Base-by-base conservation (phyloP, 2,329 filamentous ascomycete species). In the Diplodia seriata region DNA sequence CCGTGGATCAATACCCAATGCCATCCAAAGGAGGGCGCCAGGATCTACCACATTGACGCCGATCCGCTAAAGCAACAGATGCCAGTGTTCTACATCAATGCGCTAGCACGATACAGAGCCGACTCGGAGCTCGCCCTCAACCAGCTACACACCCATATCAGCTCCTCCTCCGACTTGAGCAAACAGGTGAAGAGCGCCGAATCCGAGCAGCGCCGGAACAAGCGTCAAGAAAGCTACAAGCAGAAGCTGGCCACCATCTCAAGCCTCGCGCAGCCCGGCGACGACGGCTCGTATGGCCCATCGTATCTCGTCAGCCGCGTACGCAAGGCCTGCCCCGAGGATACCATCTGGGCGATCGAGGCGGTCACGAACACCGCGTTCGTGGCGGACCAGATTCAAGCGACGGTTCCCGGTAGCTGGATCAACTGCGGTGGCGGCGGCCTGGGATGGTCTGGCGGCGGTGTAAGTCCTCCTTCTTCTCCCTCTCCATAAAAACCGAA, bases 1-100 rank as follows among this genome's bases (percentile, higher is more conserved):
- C 94, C 94, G 0, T 97, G 93, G 93, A 93, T 97, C 67, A 89
- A 90, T n/a, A 95, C 92, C 0, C 87, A 88, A 69, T 89, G 86
- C 79, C 84, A 84, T 55, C 89, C 89, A 0, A 83, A 81, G 3
- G 77, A 81, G 1, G 79, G 81, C 7, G 85, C 88, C 2, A 87
- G 83, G 69, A 86, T 91, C 70, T 85, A 87, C 68, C 89, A 91
- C 72, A 81, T 91, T 61, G 89, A 91, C 71, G 82, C 87, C 43
- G 89, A 91, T 70, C 88, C 89, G 1, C 79, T 91, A 26, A 91
- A 91, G 69, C 84, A 87, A 70, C 83, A 86, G 70, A 86, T 87
- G 79, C 84, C 85, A 0, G 82, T 87, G 29, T 87, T 85, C 73
- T 87, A 87, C 75, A 82, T 87, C 71, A 80, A 84, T 20, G 85